Evolutionary conservation across 345 rosid genomes (phyloP), one percentile per base, ranked within the genome.

Genomic region (Aquilaria sinensis): DNA sequence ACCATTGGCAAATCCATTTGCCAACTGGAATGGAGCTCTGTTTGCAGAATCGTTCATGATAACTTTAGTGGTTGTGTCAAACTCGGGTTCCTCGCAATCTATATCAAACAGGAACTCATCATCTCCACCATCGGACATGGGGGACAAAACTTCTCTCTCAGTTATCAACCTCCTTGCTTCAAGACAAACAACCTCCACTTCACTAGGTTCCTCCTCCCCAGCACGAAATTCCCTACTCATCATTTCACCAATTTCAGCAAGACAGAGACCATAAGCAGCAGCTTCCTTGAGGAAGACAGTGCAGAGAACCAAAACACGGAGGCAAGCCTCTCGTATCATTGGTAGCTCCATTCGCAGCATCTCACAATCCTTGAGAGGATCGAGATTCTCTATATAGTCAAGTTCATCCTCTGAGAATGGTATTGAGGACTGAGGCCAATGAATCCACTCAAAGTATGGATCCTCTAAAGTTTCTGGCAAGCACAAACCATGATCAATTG

Each of bases 401-500:
- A 95, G 88, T 75, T 95, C 99, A 74, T 85, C 97, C 49, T 91
- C 99, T 3, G 97, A 85, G 75, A 95, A 95, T n/a, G 99, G 96
- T 60, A 95, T 81, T 12, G 99, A 91, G n/a, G 99, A 93, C 69
- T 95, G 99, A 46, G 99, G 99, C 99, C 99, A 95, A 67, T 95
- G 99, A 78, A 95, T 89, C 99, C 99, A 95, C 77, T 95, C 99
- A 6, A 95, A 89, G 67, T 95, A 95, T n/a, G 99, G 99, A 68
- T 95, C 99, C 77, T 95, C 99, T 72, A 95, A 60, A 3, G 92
- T 81, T 77, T 95, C 99, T 5, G 99, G 99, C 72, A 95, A 73
- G 80, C 99, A 91, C 63, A 95, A 92, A 12, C 99, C 97, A 57
- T 95, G 99, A 67, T 95, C 99, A 67, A 95, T 95, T 3, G 99